Conservation (phyloP, 2,329 filamentous ascomycete species). For the Colletotrichum incanum region DNA sequence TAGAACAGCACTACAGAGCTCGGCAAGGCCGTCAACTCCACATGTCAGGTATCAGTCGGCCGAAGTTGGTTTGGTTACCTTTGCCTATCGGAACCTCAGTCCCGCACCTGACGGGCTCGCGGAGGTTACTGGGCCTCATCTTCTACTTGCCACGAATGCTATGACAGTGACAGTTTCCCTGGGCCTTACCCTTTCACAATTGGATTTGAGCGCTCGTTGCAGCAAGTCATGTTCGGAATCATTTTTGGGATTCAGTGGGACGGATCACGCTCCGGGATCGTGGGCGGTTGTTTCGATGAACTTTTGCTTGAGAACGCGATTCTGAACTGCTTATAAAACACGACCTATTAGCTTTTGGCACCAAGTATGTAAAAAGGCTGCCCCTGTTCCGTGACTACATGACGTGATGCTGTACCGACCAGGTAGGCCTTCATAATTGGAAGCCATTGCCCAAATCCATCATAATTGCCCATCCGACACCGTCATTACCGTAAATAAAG, state of each 20-base stretch:
- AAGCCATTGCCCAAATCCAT: background rate
- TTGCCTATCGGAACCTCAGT: background rate
- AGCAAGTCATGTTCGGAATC: background rate
- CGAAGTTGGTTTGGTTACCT: background rate
- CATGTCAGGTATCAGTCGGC: background rate
- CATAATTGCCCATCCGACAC: background rate
- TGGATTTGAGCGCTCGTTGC: background rate
- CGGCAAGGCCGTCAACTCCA: background rate
- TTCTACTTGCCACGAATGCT: background rate
- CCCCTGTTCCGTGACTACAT: background rate
- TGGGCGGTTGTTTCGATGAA: slow-evolving; percentile 1
- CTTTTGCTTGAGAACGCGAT: background rate
- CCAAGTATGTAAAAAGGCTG: background rate
- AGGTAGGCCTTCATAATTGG: background rate
- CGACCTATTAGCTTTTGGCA: too few species aligned
- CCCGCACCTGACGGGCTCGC: background rate
- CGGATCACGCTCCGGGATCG: background rate
- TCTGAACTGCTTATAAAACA: too few species aligned
- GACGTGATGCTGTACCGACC: background rate
- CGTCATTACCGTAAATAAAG: background rate
- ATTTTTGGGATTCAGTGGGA: background rate
- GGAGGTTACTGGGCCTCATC: background rate
- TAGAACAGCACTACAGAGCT: background rate
- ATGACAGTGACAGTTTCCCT: background rate
- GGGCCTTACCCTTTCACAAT: background rate